These are phyloP conservation scores for Micractinium sp. DNA, from an alignment of 139 green algal genomes.

Conservation along the genomic window DNA sequence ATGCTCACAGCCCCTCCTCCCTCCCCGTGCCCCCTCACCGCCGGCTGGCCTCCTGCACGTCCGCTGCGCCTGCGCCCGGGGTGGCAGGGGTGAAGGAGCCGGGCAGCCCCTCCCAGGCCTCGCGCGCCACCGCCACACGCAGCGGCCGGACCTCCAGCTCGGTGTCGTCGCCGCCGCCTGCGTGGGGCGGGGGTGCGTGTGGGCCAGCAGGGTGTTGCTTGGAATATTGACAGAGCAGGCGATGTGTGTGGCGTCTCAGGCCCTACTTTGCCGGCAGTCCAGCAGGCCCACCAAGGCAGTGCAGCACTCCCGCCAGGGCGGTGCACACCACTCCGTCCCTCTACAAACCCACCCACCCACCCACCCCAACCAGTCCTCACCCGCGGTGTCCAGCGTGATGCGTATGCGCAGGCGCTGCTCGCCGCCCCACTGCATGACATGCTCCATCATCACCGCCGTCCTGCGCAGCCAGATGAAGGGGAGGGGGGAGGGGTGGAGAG, in stretches of 20 bases:
- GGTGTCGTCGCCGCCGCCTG: conserved; percentile 23
- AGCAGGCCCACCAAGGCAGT: not conserved
- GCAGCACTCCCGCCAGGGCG: too few species aligned
- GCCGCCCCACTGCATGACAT: conserved; percentile 55
- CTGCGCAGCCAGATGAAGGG: not conserved
- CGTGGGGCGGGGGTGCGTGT: not conserved
- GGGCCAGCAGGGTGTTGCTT: not conserved
- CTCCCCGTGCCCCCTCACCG: conserved; percentile 1
- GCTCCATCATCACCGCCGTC: conserved; percentile 45
- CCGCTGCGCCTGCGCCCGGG: conserved; percentile 10
- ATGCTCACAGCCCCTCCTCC: not conserved
- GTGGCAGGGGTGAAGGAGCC: conserved; percentile 9
- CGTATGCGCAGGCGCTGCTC: conserved; percentile 53
- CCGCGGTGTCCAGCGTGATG: conserved; percentile 40
- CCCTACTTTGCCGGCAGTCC: not conserved
- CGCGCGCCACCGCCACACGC: conserved; percentile 39
- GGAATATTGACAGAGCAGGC: not conserved
- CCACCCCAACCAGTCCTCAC: not conserved
- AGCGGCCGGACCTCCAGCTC: conserved; percentile 57
- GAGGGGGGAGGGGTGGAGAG: not conserved
- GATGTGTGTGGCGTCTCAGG: not conserved
- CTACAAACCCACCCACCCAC: not conserved
- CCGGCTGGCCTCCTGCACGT: conserved; percentile 25
- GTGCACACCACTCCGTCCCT: not conserved
- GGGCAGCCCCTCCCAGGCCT: conserved; percentile 54